Evolutionary conservation across 495 filamentous ascomycete genomes (phyloP).

Genomic region (Penicillium lagena): DNA sequence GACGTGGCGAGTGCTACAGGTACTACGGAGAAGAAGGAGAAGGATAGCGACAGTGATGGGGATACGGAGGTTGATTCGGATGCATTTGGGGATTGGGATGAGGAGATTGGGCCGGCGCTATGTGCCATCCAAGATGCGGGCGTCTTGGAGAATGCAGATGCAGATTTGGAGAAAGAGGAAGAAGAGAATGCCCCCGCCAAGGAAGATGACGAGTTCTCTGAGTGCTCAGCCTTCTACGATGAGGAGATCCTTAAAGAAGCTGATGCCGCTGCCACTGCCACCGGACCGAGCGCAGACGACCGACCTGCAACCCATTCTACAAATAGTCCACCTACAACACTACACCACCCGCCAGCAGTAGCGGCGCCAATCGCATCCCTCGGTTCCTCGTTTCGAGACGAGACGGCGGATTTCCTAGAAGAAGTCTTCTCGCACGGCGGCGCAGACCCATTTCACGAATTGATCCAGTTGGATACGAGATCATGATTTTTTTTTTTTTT

Average conservation of each 20-base stretch:
- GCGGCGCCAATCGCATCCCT: not conserved
- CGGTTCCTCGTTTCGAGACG: conserved; percentile 1
- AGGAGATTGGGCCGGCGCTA: conserved; percentile 5
- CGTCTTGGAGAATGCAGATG: conserved; percentile 6
- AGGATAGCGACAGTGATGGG: conserved; percentile 3
- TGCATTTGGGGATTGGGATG: conserved; percentile 10
- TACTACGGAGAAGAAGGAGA: not conserved
- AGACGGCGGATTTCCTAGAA: conserved; percentile 17
- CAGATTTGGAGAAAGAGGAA: conserved; percentile 3
- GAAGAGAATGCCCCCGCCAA: not conserved
- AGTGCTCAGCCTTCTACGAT: conserved; percentile 34
- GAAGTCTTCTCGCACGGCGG: conserved; percentile 24
- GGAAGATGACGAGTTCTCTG: conserved; percentile 36
- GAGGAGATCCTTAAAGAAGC: conserved; percentile 24
- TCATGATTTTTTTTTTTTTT: not conserved
- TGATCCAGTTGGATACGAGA: conserved; percentile 16
- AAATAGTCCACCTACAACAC: not conserved
- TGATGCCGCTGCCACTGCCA: conserved; percentile 9
- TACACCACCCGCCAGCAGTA: not conserved
- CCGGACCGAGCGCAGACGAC: not conserved
- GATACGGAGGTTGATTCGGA: conserved; percentile 19
- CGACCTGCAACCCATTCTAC: not conserved
- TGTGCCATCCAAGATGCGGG: conserved; percentile 1
- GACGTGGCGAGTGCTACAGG: too few species aligned
- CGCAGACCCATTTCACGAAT: conserved; percentile 22